Evolutionary conservation across 768 basidiomycete species (phyloP).

Genomic region (Clavulina sp.): DNA sequence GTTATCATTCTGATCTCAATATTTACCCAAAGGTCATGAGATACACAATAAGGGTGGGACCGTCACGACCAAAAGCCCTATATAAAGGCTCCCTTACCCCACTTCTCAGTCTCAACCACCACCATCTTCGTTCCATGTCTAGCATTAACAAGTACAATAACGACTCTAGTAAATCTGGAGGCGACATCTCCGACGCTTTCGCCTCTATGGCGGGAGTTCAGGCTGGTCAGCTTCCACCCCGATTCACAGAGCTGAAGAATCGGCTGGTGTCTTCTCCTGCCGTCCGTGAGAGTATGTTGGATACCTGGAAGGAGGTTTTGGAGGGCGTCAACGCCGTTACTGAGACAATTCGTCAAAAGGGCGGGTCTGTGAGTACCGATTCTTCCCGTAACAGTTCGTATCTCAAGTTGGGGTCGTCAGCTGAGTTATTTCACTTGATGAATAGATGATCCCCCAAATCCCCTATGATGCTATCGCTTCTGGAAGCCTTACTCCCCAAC

Average conservation of each 20-base stretch:
- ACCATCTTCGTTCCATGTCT: too few species aligned
- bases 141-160: slow-evolving; percentile 1
- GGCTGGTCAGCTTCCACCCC: slow-evolving; percentile 29
- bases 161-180: slow-evolving; percentile 15
- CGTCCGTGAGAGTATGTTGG: slow-evolving; percentile 17
- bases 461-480: too few species aligned
- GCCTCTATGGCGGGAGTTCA: slow-evolving; percentile 26
- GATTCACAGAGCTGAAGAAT: slow-evolving; percentile 46
- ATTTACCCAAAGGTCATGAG: too few species aligned
- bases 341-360: slow-evolving; percentile 24
- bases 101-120: too few species aligned
- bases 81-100: too few species aligned
- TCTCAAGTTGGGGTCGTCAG: neutral
- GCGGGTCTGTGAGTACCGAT: neutral
- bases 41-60: too few species aligned
- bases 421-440: slow-evolving; percentile 33
- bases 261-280: slow-evolving; percentile 27
- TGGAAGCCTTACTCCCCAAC: too few species aligned
- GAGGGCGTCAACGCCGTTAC: slow-evolving; percentile 29
- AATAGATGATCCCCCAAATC: too few species aligned
- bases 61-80: too few species aligned
- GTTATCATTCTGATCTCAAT: too few species aligned
- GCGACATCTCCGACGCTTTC: slow-evolving; percentile 32
- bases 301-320: slow-evolving; percentile 41
- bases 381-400: neutral